Conservation (phyloP, 1,284 basidiomycete genomes). For the Peniophora sp. region DNA sequence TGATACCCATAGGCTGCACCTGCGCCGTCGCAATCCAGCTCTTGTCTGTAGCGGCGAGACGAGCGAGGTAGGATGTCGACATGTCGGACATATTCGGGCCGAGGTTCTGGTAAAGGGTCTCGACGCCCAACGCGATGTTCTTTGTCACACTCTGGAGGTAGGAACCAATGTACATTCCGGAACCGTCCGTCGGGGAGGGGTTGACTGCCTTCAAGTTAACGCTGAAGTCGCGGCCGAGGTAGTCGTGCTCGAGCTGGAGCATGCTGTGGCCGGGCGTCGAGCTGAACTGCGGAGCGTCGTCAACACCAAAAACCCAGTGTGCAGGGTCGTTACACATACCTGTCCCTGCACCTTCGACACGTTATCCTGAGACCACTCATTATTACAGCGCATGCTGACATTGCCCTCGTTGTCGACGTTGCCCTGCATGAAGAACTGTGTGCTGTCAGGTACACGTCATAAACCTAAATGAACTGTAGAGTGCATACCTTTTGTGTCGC, state of each 20-base stretch:
- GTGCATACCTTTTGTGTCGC: slow-evolving; percentile 71
- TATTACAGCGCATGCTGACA: slow-evolving; percentile 85
- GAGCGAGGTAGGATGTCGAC: slow-evolving; percentile 82
- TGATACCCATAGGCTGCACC: slow-evolving; percentile 77
- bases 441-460: slow-evolving; percentile 1
- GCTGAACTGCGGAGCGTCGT: slow-evolving; percentile 27
- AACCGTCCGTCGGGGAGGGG: slow-evolving; percentile 81
- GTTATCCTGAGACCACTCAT: slow-evolving; percentile 76
- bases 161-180: slow-evolving; percentile 93
- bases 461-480: slow-evolving; percentile 2
- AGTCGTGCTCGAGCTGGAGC: slow-evolving; percentile 94
- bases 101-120: slow-evolving; percentile 82
- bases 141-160: slow-evolving; percentile 95
- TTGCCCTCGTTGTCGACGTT: slow-evolving; percentile 90
- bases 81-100: slow-evolving; percentile 69
- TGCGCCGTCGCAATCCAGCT: slow-evolving; percentile 94
- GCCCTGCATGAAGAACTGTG: slow-evolving; percentile 87
- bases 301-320: neutral
- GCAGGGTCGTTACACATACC: slow-evolving; percentile 39
- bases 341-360: slow-evolving; percentile 89
- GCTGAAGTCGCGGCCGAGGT: slow-evolving; percentile 83
- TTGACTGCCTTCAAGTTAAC: slow-evolving; percentile 90
- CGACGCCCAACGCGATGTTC: slow-evolving; percentile 85
- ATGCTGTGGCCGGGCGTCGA: slow-evolving; percentile 77
- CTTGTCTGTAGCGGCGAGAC: slow-evolving; percentile 68